Evolutionary conservation across 2,329 filamentous ascomycete genomes (phyloP).

Genomic region (Fusarium tricinctum): DNA sequence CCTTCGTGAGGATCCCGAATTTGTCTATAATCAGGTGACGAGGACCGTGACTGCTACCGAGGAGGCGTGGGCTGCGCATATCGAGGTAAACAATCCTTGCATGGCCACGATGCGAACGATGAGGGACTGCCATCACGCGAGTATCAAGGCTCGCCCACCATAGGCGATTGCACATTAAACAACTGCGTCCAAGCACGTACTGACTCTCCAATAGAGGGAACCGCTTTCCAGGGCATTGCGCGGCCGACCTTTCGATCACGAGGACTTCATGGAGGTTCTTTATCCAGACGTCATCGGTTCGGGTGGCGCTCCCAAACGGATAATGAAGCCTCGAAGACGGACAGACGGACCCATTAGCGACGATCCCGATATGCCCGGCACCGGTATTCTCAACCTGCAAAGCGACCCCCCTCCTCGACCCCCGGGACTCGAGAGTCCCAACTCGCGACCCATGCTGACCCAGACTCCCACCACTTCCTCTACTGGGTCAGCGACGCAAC

Average conservation of each 20-base stretch:
- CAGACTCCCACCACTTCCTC: constrained; percentile 51
- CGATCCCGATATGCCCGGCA: constrained; percentile 64
- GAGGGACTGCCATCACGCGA: constrained; percentile 9
- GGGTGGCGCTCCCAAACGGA: constrained; percentile 70
- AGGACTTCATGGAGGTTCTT: constrained; percentile 71
- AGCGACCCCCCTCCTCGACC: constrained; percentile 51
- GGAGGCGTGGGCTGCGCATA: constrained; percentile 69
- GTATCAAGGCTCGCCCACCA: constrained; percentile 6
- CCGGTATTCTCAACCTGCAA: constrained; percentile 62
- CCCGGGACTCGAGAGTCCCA: constrained; percentile 46
- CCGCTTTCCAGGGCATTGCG: constrained; percentile 69
- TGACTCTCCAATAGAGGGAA: constrained; percentile 62
- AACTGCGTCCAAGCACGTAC: constrained; percentile 20
- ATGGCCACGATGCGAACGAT: constrained; percentile 6
- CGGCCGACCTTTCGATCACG: constrained; percentile 71
- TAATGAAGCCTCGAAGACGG: constrained; percentile 68
- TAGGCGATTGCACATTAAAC: not conserved
- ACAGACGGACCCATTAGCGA: constrained; percentile 62
- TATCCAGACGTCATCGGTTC: constrained; percentile 73
- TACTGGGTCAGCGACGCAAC: constrained; percentile 43
- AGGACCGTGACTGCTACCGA: constrained; percentile 69
- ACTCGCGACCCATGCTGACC: constrained; percentile 48
- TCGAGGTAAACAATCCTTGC: constrained; percentile 62
- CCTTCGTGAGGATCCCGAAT: constrained; percentile 69
- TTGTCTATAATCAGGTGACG: constrained; percentile 65